These are phyloP conservation scores for Yarrowia sp. DNA, from an alignment of 805 yeast species.

Conservation along the genomic window DNA sequence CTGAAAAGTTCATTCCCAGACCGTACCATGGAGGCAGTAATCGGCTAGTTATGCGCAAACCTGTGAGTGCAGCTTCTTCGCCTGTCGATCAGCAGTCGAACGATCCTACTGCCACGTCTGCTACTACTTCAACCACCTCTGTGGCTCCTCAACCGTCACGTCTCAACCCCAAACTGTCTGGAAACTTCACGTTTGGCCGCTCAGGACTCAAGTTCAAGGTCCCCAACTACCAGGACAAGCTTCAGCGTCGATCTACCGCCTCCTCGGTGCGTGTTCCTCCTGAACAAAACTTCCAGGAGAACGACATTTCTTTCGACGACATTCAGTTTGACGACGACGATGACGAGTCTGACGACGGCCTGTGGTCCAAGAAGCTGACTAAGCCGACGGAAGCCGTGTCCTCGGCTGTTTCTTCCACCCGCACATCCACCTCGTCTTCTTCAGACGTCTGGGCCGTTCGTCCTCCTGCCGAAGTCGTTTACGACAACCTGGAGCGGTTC, in stretches of 20 bases:
- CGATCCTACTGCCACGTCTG: neutral
- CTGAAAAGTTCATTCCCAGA: slow-evolving; percentile 45
- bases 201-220: slow-evolving; percentile 38
- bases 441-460: slow-evolving; percentile 68
- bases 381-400: slow-evolving; percentile 32
- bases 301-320: slow-evolving; percentile 66
- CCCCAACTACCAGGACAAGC: slow-evolving; percentile 29
- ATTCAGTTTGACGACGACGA: slow-evolving; percentile 47
- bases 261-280: slow-evolving; percentile 8
- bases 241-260: slow-evolving; percentile 3
- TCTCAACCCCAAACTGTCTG: slow-evolving; percentile 19
- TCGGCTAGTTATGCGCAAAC: slow-evolving; percentile 44
- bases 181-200: slow-evolving; percentile 32
- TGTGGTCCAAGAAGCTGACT: slow-evolving; percentile 62
- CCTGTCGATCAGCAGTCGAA: slow-evolving; percentile 28
- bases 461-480: slow-evolving; percentile 94
- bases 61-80: slow-evolving; percentile 38
- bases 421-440: slow-evolving; percentile 24
- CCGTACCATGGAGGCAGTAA: slow-evolving; percentile 46
- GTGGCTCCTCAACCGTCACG: slow-evolving; percentile 4
- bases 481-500: slow-evolving; percentile 86
- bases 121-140: neutral
- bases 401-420: neutral
- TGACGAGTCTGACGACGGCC: slow-evolving; percentile 61
- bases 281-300: slow-evolving; percentile 68